Conservation (phyloP, 2,329 filamentous ascomycete genomes). For the Penicillium sp. region DNA sequence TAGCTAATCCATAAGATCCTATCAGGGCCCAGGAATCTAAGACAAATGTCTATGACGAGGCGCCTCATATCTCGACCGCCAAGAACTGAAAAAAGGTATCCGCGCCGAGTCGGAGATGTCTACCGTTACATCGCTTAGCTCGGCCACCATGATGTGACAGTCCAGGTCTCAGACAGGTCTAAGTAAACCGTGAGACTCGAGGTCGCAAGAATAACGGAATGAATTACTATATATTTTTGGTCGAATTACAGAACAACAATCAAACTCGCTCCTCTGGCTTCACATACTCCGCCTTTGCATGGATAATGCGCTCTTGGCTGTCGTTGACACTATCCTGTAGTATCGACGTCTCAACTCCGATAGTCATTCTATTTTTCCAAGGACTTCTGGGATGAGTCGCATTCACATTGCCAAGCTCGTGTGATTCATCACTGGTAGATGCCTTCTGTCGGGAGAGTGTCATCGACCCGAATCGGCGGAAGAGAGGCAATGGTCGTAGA, state of each 20-base stretch:
- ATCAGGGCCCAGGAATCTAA: too few relatives aligned
- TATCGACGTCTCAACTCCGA: constrained; percentile 3
- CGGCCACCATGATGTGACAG: not conserved
- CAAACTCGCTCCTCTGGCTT: not conserved
- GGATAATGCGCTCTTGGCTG: constrained; percentile 5
- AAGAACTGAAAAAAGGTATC: not conserved
- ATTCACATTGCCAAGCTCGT: not conserved
- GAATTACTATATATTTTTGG: not conserved
- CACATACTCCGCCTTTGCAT: not conserved
- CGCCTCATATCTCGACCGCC: too few relatives aligned
- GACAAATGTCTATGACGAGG: too few relatives aligned
- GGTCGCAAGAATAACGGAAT: not conserved
- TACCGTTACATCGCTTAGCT: not conserved
- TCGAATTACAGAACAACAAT: not conserved
- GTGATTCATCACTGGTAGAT: not conserved
- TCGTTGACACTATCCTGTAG: constrained; percentile 2
- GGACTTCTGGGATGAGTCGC: not conserved
- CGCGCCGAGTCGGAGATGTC: not conserved
- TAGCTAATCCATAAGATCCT: too few relatives aligned
- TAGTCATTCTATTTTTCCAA: not conserved
- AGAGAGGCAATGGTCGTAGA: constrained; percentile 5
- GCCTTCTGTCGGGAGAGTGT: not conserved
- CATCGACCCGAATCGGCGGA: constrained; percentile 8
- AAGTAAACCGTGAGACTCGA: too few relatives aligned
- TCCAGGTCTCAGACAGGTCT: not conserved